A percentile compares a stretch with the other conserved stretches of the same genome.
Conservation (phyloP, 805 yeast species). For the Lipomyces lipofer region DNA sequence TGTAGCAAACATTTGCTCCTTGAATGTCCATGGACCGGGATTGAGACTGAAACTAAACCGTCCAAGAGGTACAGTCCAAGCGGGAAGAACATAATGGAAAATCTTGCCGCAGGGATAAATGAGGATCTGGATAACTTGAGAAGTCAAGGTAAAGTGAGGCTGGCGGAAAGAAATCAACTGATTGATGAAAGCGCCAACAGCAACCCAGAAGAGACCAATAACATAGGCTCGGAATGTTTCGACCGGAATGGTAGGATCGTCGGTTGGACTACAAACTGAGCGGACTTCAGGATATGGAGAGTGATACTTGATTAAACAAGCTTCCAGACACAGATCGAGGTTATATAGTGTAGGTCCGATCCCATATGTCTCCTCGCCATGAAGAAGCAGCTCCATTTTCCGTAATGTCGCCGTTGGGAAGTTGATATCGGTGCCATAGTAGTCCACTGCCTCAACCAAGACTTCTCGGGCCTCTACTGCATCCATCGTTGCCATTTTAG, state of each 20-base stretch:
- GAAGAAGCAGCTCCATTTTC: slow-evolving; percentile 36
- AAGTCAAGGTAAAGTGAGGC: slow-evolving; percentile 53
- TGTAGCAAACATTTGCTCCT: slow-evolving; percentile 66
- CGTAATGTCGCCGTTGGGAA: slow-evolving; percentile 43
- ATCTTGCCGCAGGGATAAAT: slow-evolving; percentile 58
- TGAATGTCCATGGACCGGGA: slow-evolving; percentile 63
- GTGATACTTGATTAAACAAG: slow-evolving; percentile 45
- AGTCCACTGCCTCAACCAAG: slow-evolving; percentile 42
- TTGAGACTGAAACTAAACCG: slow-evolving; percentile 50
- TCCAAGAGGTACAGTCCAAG: slow-evolving; percentile 12
- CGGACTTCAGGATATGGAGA: slow-evolving; percentile 64
- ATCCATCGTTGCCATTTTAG: slow-evolving; percentile 42
- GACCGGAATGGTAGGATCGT: slow-evolving; percentile 48
- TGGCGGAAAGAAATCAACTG: slow-evolving; percentile 57
- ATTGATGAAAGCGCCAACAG: slow-evolving; percentile 59
- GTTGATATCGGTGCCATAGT: slow-evolving; percentile 49
- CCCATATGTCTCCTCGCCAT: slow-evolving; percentile 32
- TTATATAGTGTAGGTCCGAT: slow-evolving; percentile 14
- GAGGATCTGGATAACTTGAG: slow-evolving; percentile 59
- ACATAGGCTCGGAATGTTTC: slow-evolving; percentile 57
- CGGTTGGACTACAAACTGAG: slow-evolving; percentile 34
- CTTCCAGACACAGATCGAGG: slow-evolving; percentile 46
- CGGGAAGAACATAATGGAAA: slow-evolving; percentile 46
- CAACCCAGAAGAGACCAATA: slow-evolving; percentile 53
- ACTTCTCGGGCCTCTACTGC: slow-evolving; percentile 44